Percentiles rank a stretch among this genome's conserved stretches.
Conservation (phyloP, 306 rosid species). For the Abrus precatorius region DNA sequence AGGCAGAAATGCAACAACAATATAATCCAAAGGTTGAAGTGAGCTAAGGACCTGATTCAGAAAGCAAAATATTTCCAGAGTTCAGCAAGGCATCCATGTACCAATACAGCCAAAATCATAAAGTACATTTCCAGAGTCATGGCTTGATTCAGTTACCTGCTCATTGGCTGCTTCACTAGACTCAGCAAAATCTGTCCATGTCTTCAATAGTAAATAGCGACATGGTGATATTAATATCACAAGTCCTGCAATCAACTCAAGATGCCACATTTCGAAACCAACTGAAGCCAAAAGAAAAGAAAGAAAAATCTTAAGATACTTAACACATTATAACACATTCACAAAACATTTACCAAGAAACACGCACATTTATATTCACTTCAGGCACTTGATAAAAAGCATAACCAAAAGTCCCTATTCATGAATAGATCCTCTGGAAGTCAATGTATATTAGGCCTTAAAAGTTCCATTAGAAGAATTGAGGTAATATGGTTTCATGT, state of each 20-base stretch:
- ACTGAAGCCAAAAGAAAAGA: conserved; percentile 58
- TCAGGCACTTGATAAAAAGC: not conserved
- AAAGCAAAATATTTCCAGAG: conserved; percentile 46
- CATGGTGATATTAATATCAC: conserved; percentile 75
- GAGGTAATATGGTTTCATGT: conserved; percentile 12
- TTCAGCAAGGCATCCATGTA: conserved; percentile 39
- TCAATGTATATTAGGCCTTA: conserved; percentile 24
- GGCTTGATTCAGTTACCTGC: conserved; percentile 70
- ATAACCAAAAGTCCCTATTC: not conserved
- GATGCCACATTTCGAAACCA: conserved; percentile 92
- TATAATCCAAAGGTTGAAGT: conserved; percentile 84
- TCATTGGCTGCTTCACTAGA: conserved; percentile 90
- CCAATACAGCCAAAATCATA: conserved; percentile 9
- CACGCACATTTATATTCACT: not conserved
- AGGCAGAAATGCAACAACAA: conserved; percentile 73
- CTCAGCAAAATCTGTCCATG: conserved; percentile 89
- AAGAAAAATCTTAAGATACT: conserved; percentile 27
- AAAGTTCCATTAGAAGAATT: conserved; percentile 37
- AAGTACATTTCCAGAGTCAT: conserved; percentile 33
- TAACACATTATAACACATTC: not conserved
- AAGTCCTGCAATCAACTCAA: conserved; percentile 84
- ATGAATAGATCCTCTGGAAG: conserved; percentile 30
- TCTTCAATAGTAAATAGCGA: conserved; percentile 74
- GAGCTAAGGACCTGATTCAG: conserved; percentile 81
- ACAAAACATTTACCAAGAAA: conserved; percentile 24